Base-by-base conservation (phyloP, 352 stramenopile species). In the Phytophthora hybrid region DNA sequence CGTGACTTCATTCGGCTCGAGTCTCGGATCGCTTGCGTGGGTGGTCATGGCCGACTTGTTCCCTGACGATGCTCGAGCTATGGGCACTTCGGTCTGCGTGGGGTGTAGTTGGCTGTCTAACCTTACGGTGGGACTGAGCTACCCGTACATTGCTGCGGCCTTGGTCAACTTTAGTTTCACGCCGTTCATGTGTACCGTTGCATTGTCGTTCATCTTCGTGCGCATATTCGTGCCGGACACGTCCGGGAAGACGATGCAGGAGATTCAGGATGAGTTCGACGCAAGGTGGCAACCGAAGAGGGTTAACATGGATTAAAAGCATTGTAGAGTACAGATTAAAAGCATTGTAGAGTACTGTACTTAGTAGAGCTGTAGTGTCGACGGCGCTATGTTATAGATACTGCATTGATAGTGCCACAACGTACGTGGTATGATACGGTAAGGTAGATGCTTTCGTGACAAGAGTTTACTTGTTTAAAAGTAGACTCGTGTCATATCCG, bases 21-120 rank as follows among this genome's bases (percentile, higher is more conserved):
- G 78, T 60, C 71, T 89, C 21, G 83, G 81, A 8, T 80, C 83
- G 11, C 69, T 90, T 14, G 74, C 76, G 31, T 91, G 75, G 47
- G 74, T 85, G 6, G 74, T 91, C 5, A 71, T 66, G 4, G 60
- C 79, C 1, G 78, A 87, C 41, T 61, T 91, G 16, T 91, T 91
- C 62, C 80, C 84, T 1, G 69, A 91, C 13, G 72, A 74, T 7
- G 68, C 87, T 29, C 76, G 80, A 8, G 78, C 80, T 4, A 81
- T 59, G 31, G 82, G 79, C 5, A 74, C 67, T 11, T 82, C 78
- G 1, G 29, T 91, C 44, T 74, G 76, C 58, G 79, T 86, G 31
- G 53, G 63, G 26, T 61, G 58, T 49, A 90, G 85, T 61, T 91
- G 77, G 77, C 23, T 78, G 14, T 83, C 57, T 53, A 90, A 88